Base-by-base conservation (phyloP, 2,329 filamentous ascomycete genomes). In the Podosphaera fusca region DNA sequence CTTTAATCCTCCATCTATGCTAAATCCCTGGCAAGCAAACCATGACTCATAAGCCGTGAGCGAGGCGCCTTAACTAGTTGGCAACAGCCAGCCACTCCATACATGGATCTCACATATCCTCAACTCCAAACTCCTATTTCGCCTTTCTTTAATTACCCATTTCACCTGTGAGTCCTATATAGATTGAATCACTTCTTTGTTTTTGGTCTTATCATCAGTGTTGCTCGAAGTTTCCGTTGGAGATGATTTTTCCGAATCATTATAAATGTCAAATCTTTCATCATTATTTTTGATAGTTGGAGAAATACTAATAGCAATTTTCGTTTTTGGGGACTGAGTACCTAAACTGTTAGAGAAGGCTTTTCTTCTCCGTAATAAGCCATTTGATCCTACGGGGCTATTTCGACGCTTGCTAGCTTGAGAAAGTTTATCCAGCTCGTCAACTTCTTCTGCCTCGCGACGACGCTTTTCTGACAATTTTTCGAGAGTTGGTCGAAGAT, bases 401-500 rank as follows among this genome's bases (percentile, higher is more conserved):
- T 78, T 81, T 42, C 80, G 75, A 46, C 80, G 74, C 65, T 82
- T 83, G 34, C 36, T 54, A 10, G 61, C 59, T 54, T 77, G 72
- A 61, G 86, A 80, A 63, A 95, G 75, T 70, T 92, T 94, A 57
- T 82, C 81, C n/a, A 96, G 72, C 65, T 90, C 87, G 61, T 95
- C 89, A 57, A 95, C 89, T 51, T 95, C 90, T 60, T 94, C 87
- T 58, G 95, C 90, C 67, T 95, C 89, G 63, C 92, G 80, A 53
- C 90, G 79, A 53, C 90, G 83, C 70, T 96, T 96, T 68, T 94
- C 87, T 0, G 87, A 84, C 21, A 94, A 70, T 56, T 87, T 78
- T 69, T 95, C 87, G 0, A 82, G 84, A 2, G 84, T 82, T 5
- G 67, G 65, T 34, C 67, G 66, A n/a, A 64, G 21, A 4, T 29